phyloP scores from a whole-genome alignment of 495 filamentous ascomycete genomes.

The Tuber umbilicatum region DNA sequence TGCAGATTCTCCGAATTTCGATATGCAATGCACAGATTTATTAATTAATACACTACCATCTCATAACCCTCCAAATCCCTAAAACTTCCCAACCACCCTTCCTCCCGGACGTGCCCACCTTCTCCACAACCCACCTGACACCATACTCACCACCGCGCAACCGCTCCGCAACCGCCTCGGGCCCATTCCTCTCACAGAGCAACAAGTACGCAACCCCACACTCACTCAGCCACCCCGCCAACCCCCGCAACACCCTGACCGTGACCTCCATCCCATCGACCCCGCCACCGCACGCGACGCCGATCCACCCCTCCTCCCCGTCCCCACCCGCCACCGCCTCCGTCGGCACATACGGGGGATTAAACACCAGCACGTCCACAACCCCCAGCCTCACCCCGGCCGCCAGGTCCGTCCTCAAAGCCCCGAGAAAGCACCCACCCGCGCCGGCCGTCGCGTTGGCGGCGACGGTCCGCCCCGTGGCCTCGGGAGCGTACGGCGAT shows the following conservation, averaged over 20 bases:
- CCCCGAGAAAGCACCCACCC: slow-evolving; percentile 50
- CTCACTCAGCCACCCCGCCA: slow-evolving; percentile 57
- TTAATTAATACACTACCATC: slow-evolving; percentile 15
- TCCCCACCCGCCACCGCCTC: slow-evolving; percentile 56
- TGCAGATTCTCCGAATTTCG: neutral
- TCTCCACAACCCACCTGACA: slow-evolving; percentile 62
- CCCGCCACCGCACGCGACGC: slow-evolving; percentile 82
- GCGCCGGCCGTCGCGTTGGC: slow-evolving; percentile 38
- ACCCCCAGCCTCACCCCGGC: slow-evolving; percentile 50
- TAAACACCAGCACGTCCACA: slow-evolving; percentile 87
- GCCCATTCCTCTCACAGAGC: slow-evolving; percentile 80
- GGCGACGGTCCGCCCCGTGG: slow-evolving; percentile 56
- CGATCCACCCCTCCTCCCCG: slow-evolving; percentile 49
- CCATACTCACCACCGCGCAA: slow-evolving; percentile 51
- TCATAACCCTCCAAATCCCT: slow-evolving; percentile 39
- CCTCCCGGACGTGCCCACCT: slow-evolving; percentile 76
- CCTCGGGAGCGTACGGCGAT: slow-evolving; percentile 70
- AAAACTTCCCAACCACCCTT: slow-evolving; percentile 77
- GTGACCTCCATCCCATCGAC: slow-evolving; percentile 89
- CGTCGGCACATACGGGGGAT: slow-evolving; percentile 93
- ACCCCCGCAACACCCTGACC: slow-evolving; percentile 60
- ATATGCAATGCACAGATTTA: neutral
- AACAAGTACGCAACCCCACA: slow-evolving; percentile 81
- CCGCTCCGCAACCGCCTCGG: slow-evolving; percentile 62
- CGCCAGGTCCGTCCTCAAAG: slow-evolving; percentile 60